These are phyloP conservation scores for Pseudogymnoascus sp. DNA, from an alignment of 2,329 filamentous ascomycete genomes.

Conservation along the genomic window DNA sequence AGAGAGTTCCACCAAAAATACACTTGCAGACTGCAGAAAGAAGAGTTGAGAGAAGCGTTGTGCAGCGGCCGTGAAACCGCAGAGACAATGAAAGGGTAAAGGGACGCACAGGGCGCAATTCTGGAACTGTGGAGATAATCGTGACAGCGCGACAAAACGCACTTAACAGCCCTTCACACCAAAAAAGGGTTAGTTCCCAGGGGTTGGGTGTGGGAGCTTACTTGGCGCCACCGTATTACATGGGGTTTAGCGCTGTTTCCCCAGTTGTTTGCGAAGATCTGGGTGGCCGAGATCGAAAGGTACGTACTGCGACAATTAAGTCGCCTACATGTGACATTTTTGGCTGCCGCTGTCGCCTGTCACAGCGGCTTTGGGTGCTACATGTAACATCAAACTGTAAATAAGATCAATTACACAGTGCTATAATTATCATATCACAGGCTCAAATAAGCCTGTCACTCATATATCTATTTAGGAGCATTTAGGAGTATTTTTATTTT, in stretches of 20 bases:
- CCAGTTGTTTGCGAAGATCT: background rate
- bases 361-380: background rate
- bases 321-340: background rate
- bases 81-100: slow-evolving; percentile 3
- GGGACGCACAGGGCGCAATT: background rate
- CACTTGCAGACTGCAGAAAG: background rate
- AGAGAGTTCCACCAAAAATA: background rate
- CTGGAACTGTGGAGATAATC: background rate
- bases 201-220: background rate
- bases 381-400: background rate
- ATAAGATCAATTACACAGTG: background rate
- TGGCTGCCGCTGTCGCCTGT: background rate
- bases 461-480: background rate
- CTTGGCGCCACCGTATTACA: background rate
- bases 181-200: background rate
- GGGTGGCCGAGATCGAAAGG: background rate
- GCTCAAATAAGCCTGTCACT: background rate
- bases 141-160: slow-evolving; percentile 7
- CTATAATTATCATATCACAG: background rate
- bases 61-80: slow-evolving; percentile 4
- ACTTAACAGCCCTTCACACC: background rate
- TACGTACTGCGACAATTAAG: background rate
- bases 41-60: background rate
- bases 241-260: background rate
- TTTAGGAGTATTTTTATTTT: background rate